phyloP scores from a whole-genome alignment of 805 yeast genomes.

The Yarrowia osloensis region DNA sequence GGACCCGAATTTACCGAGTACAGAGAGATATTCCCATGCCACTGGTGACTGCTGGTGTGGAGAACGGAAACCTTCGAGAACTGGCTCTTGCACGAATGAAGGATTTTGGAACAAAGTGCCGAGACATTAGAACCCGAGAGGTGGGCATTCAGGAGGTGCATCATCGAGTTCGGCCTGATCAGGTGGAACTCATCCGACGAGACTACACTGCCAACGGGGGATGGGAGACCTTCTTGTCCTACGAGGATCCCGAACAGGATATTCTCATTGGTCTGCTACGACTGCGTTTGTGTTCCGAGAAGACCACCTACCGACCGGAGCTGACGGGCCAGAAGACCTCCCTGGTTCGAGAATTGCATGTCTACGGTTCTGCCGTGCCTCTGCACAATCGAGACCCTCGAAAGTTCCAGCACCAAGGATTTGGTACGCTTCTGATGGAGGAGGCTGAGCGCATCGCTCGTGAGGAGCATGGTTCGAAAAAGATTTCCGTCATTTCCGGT shows the following conservation, averaged over 20 bases:
- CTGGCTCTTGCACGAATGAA: constrained; percentile 96
- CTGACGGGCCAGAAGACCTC: constrained; percentile 82
- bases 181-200: constrained; percentile 90
- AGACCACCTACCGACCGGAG: constrained; percentile 88
- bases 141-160: constrained; percentile 99
- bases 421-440: constrained; percentile 96
- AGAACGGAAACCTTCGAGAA: constrained; percentile 94
- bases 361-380: constrained; percentile 96
- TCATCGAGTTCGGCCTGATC: constrained; percentile 94
- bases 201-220: constrained; percentile 98
- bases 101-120: constrained; percentile 92
- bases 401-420: constrained; percentile 98
- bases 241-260: constrained; percentile 96
- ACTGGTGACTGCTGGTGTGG: constrained; percentile 94
- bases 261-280: constrained; percentile 89
- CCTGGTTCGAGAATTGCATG: constrained; percentile 94
- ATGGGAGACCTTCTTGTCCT: constrained; percentile 95
- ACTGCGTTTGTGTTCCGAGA: constrained; percentile 83
- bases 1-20: constrained; percentile 98
- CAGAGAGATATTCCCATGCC: constrained; percentile 99
- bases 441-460: constrained; percentile 95
- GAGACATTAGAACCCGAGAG: constrained; percentile 96
- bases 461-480: constrained; percentile 90
- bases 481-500: constrained; percentile 93
- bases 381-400: constrained; percentile 94